Evolutionary conservation across 495 filamentous ascomycete genomes (phyloP).

Genomic region (Neurospora discreta): DNA sequence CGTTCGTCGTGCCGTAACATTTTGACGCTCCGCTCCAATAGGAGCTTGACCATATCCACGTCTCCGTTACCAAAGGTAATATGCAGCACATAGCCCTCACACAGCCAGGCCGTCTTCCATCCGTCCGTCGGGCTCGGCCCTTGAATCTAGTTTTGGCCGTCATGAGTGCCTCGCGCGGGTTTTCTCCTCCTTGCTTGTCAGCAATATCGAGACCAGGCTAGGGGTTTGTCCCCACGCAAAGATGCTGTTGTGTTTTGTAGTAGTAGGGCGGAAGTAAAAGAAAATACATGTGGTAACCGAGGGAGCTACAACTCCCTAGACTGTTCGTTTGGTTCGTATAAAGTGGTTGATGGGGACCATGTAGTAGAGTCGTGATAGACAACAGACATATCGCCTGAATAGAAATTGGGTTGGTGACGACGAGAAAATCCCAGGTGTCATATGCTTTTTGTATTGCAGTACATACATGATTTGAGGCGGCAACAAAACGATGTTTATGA

Average conservation of each 20-base stretch:
- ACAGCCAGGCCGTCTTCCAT: background rate
- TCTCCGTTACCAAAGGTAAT: background rate
- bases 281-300: background rate
- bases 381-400: conserved; percentile 14
- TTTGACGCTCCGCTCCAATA: background rate
- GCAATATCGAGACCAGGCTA: background rate
- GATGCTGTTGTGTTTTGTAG: background rate
- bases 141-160: background rate
- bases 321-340: background rate
- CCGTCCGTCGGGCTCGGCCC: background rate
- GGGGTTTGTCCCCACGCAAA: background rate
- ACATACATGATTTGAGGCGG: background rate
- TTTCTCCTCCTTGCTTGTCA: background rate
- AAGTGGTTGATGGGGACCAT: background rate
- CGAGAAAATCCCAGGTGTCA: conserved; percentile 18
- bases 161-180: background rate
- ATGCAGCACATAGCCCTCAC: background rate
- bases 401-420: conserved; percentile 42
- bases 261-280: background rate
- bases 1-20: background rate
- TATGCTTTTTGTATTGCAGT: conserved; percentile 4
- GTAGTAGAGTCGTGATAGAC: background rate
- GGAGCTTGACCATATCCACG: background rate
- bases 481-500: background rate
- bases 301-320: background rate